Evolutionary conservation across 768 basidiomycete species (phyloP), one percentile per base, ranked within the genome.

Genomic region (Trametes punicea): DNA sequence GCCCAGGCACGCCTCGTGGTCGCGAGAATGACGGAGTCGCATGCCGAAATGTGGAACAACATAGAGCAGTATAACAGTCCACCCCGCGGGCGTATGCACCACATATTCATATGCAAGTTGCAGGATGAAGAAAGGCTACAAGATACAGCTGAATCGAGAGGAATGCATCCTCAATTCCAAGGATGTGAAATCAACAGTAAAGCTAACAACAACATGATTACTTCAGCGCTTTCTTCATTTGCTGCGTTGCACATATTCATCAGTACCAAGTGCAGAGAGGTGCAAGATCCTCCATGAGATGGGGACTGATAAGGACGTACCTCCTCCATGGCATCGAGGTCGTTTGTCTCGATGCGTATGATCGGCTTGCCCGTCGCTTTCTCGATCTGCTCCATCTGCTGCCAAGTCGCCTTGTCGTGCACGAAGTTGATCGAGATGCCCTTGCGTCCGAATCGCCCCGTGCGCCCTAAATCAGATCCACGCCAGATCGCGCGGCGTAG

Each of bases 381-480:
- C 74, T 95, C 89, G 56, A 99, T 97, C 66, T 81, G 78, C 63
- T 95, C 81, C 86, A 98, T 96, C 69, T 96, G 89, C 65, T 80
- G 55, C 85, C 89, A 94, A 6, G 94, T 93, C 70, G 76, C 77
- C 68, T 85, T 77, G 74, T 98, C 87, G 70, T 98, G 93, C 13
- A 98, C 95, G 67, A 99, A 98, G 71, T 97, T 97, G 68, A 99
- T 91, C 30, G 94, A 94, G 50, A 98, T 90, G 4, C 97, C 97
- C 71, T 92, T 93, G 41, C 97, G 86, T 51, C 97, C 97, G 70
- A 99, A 99, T 40, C 97, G 90, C 55, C 97, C 97, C 44, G 97
- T 99, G 51, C 97, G 91, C 46, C 96, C 95, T 98, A 56, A 29
- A 21, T n/a, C 20, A 16, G n/a, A 33, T 39, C 26, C 51, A 21